These are phyloP conservation scores for Scheffersomyces parashehatae DNA, from an alignment of 1,139 yeast species.

Conservation along the genomic window DNA sequence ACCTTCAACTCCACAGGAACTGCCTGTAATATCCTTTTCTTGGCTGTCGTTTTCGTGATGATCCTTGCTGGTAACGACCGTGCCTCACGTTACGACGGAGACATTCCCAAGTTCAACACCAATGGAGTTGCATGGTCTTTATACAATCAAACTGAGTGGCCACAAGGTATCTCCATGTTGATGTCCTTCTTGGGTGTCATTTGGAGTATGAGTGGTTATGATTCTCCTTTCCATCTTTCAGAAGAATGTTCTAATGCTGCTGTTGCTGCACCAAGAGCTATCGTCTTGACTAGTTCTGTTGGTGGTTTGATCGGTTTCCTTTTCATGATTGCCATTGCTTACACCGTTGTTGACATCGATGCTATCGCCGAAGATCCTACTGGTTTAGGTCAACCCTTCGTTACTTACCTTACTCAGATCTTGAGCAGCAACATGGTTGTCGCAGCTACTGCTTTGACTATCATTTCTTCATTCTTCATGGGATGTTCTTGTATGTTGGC, in stretches of 20 bases:
- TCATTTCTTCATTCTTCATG: constrained; percentile 64
- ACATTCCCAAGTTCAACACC: constrained; percentile 49
- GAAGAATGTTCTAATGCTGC: constrained; percentile 72
- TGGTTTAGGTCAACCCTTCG: constrained; percentile 68
- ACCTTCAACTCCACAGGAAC: constrained; percentile 57
- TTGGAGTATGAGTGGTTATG: constrained; percentile 80
- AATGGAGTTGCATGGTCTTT: constrained; percentile 56
- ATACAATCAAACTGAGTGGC: constrained; percentile 66
- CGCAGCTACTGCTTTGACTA: constrained; percentile 60
- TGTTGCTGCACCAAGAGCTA: constrained; percentile 67
- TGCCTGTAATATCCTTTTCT: constrained; percentile 48
- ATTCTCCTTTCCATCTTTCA: constrained; percentile 71
- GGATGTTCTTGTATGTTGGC: constrained; percentile 72
- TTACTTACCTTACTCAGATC: constrained; percentile 56
- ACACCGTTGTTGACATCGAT: constrained; percentile 56
- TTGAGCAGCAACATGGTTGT: constrained; percentile 45
- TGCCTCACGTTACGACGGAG: constrained; percentile 19
- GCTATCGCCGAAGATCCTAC: constrained; percentile 50
- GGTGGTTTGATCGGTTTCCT: constrained; percentile 67
- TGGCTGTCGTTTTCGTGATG: constrained; percentile 56
- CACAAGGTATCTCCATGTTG: constrained; percentile 61
- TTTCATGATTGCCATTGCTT: constrained; percentile 65
- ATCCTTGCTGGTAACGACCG: constrained; percentile 57
- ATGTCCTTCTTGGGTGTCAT: constrained; percentile 65
- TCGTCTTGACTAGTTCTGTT: constrained; percentile 59